Percentiles rank a stretch among this genome's conserved stretches.
phyloP scores from a whole-genome alignment of 2,329 filamentous ascomycete genomes.

The Endocalyx cinctus region DNA sequence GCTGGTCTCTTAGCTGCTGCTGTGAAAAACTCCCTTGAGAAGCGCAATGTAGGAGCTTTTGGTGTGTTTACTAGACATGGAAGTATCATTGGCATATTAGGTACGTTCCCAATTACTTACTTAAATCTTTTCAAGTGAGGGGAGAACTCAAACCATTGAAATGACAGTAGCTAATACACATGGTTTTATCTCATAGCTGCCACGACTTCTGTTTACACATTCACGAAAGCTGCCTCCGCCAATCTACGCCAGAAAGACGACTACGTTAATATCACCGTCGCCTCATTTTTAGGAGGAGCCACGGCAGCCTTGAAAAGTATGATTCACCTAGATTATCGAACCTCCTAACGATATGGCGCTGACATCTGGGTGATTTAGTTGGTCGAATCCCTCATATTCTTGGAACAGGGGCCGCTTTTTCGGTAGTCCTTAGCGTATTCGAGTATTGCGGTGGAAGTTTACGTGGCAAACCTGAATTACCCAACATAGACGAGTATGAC shows the following conservation, averaged over 20 bases:
- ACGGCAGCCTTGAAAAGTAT: slow-evolving; percentile 69
- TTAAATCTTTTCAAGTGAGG: not conserved
- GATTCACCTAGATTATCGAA: slow-evolving; percentile 21
- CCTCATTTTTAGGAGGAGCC: slow-evolving; percentile 71
- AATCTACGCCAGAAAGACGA: slow-evolving; percentile 87
- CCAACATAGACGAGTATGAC: slow-evolving; percentile 65
- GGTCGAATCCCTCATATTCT: slow-evolving; percentile 60
- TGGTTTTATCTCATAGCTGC: slow-evolving; percentile 57
- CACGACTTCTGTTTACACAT: slow-evolving; percentile 71
- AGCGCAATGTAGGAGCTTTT: slow-evolving; percentile 74
- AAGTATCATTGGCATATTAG: slow-evolving; percentile 62
- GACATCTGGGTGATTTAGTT: slow-evolving; percentile 32
- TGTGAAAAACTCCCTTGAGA: slow-evolving; percentile 81
- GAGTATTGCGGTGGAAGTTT: slow-evolving; percentile 58
- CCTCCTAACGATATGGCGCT: slow-evolving; percentile 3
- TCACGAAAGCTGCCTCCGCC: slow-evolving; percentile 69
- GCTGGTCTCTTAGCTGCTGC: slow-evolving; percentile 70
- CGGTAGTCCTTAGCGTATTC: slow-evolving; percentile 53
- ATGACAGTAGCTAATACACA: no score
- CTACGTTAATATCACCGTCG: slow-evolving; percentile 66
- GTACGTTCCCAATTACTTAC: slow-evolving; percentile 21
- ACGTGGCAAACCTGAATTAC: slow-evolving; percentile 45
- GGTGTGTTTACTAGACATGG: slow-evolving; percentile 78
- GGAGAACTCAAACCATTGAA: no score
- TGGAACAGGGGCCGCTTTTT: slow-evolving; percentile 55